A percentile compares a stretch with the other conserved stretches of the same genome.
Conservation (phyloP, 345 rosid species). For the Trapa incisa region DNA sequence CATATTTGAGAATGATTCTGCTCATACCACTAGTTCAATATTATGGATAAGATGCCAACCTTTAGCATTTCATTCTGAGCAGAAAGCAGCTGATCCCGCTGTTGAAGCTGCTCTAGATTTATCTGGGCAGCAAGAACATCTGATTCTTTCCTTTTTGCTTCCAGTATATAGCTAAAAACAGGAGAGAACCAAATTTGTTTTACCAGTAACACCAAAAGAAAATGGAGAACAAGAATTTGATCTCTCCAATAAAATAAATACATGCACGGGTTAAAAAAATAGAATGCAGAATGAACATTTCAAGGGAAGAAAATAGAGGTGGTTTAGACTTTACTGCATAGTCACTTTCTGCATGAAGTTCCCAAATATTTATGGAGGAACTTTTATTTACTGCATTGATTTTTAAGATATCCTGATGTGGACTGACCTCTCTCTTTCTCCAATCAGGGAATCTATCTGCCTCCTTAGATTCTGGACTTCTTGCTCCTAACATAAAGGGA, state of each 20-base stretch:
- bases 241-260: neutral
- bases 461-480: constrained; percentile 45
- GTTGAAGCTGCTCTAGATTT: constrained; percentile 54
- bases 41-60: constrained; percentile 16
- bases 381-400: neutral
- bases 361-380: neutral
- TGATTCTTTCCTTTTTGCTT: constrained; percentile 46
- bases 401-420: neutral
- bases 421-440: constrained; percentile 68
- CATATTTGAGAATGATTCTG: constrained; percentile 1
- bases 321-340: neutral
- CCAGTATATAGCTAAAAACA: constrained; percentile 43
- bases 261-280: neutral
- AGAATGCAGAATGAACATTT: neutral
- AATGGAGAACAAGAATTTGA: neutral
- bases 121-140: constrained; percentile 50
- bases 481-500: constrained; percentile 42
- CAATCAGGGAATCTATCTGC: constrained; percentile 37
- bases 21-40: neutral
- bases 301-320: neutral
- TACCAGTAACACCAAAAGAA: constrained; percentile 1
- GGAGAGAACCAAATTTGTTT: neutral
- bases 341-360: neutral
- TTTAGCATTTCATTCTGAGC: constrained; percentile 81
- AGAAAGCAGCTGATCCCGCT: constrained; percentile 65